phyloP scores from a whole-genome alignment of 768 basidiomycete genomes.

The Podaxis sp. region DNA sequence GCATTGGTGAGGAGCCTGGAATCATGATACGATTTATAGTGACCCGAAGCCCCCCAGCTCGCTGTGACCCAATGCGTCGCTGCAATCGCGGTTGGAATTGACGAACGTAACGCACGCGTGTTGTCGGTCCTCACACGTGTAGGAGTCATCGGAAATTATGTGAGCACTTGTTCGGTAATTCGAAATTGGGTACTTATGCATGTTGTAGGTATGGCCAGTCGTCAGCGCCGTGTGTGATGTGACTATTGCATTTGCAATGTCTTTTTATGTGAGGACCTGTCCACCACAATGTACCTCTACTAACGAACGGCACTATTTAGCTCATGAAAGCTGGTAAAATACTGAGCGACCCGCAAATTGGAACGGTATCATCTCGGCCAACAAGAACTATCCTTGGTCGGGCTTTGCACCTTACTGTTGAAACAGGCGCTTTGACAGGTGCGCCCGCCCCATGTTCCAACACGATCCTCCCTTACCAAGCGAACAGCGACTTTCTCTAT shows the following conservation, averaged over 20 bases:
- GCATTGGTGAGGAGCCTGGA: neutral
- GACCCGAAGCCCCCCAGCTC: neutral
- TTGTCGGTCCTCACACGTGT: neutral
- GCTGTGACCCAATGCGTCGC: conserved; percentile 11
- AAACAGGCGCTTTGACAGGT: conserved; percentile 35
- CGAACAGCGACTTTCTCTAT: conserved; percentile 29
- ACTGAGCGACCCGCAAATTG: neutral
- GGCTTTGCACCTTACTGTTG: conserved; percentile 32
- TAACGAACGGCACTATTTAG: neutral
- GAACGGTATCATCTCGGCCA: conserved; percentile 22
- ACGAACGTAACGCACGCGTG: neutral
- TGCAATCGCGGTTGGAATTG: conserved; percentile 6
- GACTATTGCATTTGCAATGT: conserved; percentile 28
- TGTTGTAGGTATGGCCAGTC: conserved; percentile 30
- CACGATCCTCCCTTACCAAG: neutral
- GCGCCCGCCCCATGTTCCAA: neutral
- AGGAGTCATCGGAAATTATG: neutral
- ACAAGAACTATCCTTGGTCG: conserved; percentile 26
- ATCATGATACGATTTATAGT: neutral
- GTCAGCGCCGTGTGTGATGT: conserved; percentile 30
- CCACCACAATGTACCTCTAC: neutral
- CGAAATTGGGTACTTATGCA: neutral
- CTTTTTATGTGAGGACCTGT: conserved; percentile 26
- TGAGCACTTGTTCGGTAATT: neutral
- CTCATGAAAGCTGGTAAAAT: neutral